A percentile compares a stretch with the other conserved stretches of the same genome.
phyloP scores from a whole-genome alignment of 2,329 filamentous ascomycete species.

The Aureobasidium melanogenum region DNA sequence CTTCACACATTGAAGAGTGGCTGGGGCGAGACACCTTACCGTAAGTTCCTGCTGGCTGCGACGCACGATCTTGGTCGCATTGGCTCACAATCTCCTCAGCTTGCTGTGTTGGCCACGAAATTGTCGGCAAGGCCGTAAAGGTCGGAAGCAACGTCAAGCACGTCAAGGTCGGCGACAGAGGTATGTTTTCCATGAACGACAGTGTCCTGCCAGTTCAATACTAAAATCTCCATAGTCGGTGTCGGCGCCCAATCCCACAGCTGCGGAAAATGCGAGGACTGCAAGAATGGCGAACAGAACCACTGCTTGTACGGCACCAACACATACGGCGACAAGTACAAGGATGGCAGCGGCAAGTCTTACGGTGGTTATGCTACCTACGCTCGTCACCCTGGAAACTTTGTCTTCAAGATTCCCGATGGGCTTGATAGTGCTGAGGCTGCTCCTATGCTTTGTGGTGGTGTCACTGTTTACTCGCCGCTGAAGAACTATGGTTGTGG shows the following conservation, averaged over 20 bases:
- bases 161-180: conserved; percentile 26
- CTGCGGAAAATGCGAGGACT: conserved; percentile 44
- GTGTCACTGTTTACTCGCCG: conserved; percentile 63
- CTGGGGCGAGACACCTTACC: conserved; percentile 25
- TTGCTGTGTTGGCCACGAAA: conserved; percentile 19
- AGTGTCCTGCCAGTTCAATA: accelerated
- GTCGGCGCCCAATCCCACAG: conserved; percentile 40
- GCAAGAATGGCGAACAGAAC: conserved; percentile 26
- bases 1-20: conserved; percentile 26
- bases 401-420: conserved; percentile 47
- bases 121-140: conserved; percentile 19
- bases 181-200: too few species aligned
- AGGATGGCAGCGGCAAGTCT: conserved; percentile 41
- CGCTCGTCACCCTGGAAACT: conserved; percentile 47
- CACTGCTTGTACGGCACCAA: conserved; percentile 21
- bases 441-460: conserved; percentile 66
- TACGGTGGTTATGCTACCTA: conserved; percentile 54
- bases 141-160: conserved; percentile 19
- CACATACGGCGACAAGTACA: conserved; percentile 25
- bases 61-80: not conserved
- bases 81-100: not conserved
- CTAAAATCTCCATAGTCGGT: conserved; percentile 27
- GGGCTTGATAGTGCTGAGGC: conserved; percentile 39
- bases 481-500: conserved; percentile 57
- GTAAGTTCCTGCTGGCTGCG: not conserved